A percentile compares a stretch with the other conserved stretches of the same genome.
Conservation (phyloP, 164 flowering plant species). For the Piper betle region DNA sequence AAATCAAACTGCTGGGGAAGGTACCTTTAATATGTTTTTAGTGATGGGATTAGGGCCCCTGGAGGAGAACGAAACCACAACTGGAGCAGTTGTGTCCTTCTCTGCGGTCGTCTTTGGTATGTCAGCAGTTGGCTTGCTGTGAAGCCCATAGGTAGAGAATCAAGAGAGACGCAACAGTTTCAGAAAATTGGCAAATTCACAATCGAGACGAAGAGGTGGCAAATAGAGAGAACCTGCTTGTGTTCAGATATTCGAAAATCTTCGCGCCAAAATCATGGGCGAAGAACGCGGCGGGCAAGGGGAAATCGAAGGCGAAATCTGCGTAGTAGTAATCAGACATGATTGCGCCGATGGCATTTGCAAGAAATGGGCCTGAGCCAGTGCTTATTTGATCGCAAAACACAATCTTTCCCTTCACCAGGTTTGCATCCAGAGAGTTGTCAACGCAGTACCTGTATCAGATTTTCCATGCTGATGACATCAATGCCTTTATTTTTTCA, state of each 20-base stretch:
- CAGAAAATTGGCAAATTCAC: background rate
- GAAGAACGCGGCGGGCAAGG: slow-evolving; percentile 4
- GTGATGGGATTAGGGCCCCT: slow-evolving; percentile 48
- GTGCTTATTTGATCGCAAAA: slow-evolving; percentile 2
- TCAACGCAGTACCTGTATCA: slow-evolving; percentile 1
- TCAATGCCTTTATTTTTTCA: too few species aligned
- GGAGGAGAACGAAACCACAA: slow-evolving; percentile 64
- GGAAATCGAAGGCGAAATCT: slow-evolving; percentile 3
- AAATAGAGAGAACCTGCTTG: slow-evolving; percentile 14
- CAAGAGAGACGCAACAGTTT: background rate
- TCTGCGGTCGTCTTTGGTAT: slow-evolving; percentile 7
- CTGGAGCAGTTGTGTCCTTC: slow-evolving; percentile 18
- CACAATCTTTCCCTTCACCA: slow-evolving; percentile 11
- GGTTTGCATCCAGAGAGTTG: background rate
- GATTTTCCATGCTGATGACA: too few species aligned
- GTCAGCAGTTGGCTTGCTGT: slow-evolving; percentile 10
- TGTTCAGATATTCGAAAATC: slow-evolving; percentile 4
- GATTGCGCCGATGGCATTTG: slow-evolving; percentile 5
- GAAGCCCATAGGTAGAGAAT: background rate
- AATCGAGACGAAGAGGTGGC: background rate
- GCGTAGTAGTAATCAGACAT: background rate
- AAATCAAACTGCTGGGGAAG: background rate
- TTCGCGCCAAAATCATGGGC: background rate
- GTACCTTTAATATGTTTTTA: slow-evolving; percentile 54
- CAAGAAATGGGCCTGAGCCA: slow-evolving; percentile 2